Base-by-base conservation (phyloP, 495 filamentous ascomycete genomes). In the Annulohypoxylon stygium region DNA sequence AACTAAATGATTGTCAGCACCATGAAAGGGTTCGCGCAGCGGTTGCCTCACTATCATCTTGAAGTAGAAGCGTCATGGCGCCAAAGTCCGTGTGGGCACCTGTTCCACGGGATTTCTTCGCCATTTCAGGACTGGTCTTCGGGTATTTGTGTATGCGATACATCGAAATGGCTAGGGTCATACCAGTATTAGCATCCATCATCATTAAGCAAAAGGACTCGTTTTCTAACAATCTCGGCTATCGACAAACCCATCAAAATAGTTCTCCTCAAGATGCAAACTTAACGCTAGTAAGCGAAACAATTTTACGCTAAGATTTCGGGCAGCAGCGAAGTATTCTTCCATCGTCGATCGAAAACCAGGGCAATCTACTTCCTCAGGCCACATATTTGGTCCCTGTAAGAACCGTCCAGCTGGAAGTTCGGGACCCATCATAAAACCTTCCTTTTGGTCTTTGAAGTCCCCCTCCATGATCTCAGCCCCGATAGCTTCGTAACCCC, bases 11-110 rank as follows among this genome's bases (percentile, higher is more conserved):
- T 16, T 60, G 25, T 70, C 37, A 71, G 41, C 30, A 6, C 0
- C 6, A 16, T 34, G 61, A 47, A 18, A 14, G 12, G 0, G 11
- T 60, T 50, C 3, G 67, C 65, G 48, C 2, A 47, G 75, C 0
- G 50, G 50, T 8, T 7, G 0, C 34, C 76, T 76, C 75, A 82
- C 71, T 76, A 5, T 82, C 69, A 55, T 86, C 82, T 64, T 82
- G 79, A 2, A 87, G 77, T 1, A 88, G 75, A 0, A 88, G 78
- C 0, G 85, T 86, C 9, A 87, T 69, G 3, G 76, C 81, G 16
- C 85, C 80, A 58, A 82, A 88, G 70, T 88, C 86, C 0, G 83
- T 87, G 69, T 88, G 86, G 0, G 85, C 86, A 14, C 85, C 86
- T 2, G 67, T 74, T 74, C 85, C 66, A 71, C 85, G 80, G 61